Percentiles rank a stretch among this genome's conserved stretches.
Conservation (phyloP, 1,284 basidiomycete genomes). For the Tylopilus orsonianus region DNA sequence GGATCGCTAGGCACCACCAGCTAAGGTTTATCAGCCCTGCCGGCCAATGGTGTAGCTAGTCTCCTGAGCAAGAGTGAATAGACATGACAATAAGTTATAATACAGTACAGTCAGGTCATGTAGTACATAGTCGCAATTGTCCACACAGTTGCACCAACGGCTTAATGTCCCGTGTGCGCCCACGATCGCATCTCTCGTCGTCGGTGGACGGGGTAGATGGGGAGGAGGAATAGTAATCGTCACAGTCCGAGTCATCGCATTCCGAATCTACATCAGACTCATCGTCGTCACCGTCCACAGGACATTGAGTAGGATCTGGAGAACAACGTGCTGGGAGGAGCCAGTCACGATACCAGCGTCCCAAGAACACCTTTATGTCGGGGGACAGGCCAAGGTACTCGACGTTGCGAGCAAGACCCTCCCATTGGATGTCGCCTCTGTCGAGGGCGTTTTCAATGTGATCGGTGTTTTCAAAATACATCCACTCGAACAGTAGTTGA, state of each 20-base stretch:
- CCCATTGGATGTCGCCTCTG: constrained; percentile 65
- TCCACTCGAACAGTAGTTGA: constrained; percentile 71
- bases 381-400: constrained; percentile 72
- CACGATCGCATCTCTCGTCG: constrained; percentile 23
- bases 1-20: not conserved
- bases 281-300: constrained; percentile 19
- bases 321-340: constrained; percentile 38
- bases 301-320: constrained; percentile 9
- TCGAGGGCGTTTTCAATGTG: constrained; percentile 62
- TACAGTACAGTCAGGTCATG: constrained; percentile 6
- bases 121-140: constrained; percentile 17
- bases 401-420: constrained; percentile 76
- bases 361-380: constrained; percentile 69
- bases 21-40: not conserved
- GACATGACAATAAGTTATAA: not conserved
- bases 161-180: constrained; percentile 26
- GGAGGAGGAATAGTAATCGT: constrained; percentile 26
- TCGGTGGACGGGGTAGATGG: constrained; percentile 20
- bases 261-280: constrained; percentile 29
- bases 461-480: constrained; percentile 69
- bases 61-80: no score
- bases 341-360: constrained; percentile 63
- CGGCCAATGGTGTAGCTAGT: no score
- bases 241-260: constrained; percentile 23
- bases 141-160: constrained; percentile 20